These are phyloP conservation scores for Tetrahymena thermophila DNA, from an alignment of 73 alveolate species.

Conservation along the genomic window DNA sequence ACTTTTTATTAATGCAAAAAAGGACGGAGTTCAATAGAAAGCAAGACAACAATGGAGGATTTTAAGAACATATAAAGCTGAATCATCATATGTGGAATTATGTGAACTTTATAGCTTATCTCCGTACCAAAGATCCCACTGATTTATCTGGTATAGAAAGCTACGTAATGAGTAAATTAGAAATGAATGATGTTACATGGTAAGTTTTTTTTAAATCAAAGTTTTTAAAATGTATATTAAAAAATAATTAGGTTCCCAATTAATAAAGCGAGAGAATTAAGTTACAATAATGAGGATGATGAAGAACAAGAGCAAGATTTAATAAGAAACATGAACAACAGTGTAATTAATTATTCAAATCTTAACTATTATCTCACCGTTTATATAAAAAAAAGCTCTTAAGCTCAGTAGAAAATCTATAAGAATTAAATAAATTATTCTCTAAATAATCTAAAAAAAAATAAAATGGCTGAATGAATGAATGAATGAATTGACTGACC, in stretches of 20 bases:
- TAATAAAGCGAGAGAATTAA: constrained; percentile 38
- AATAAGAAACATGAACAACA: not conserved
- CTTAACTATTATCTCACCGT: not conserved
- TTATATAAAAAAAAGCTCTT: not conserved
- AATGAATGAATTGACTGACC: not conserved
- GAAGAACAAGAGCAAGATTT: constrained; percentile 30
- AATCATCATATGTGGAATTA: constrained; percentile 78
- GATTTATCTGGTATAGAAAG: constrained; percentile 51
- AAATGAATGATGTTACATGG: constrained; percentile 28
- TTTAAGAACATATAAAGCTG: constrained; percentile 42
- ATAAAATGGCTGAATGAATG: not conserved
- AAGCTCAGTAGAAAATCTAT: not conserved
- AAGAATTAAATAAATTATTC: not conserved
- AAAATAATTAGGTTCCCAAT: constrained; percentile 12
- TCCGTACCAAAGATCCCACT: constrained; percentile 45
- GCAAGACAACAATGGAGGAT: constrained; percentile 35
- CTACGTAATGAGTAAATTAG: constrained; percentile 15
- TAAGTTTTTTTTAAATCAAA: no score
- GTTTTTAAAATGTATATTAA: not conserved
- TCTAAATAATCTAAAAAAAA: not conserved
- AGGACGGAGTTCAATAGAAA: not conserved
- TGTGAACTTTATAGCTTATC: constrained; percentile 61
- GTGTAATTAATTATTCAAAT: not conserved
- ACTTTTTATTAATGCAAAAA: not conserved
- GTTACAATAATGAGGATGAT: constrained; percentile 1